Percentiles rank a stretch among this genome's conserved stretches.
These are phyloP conservation scores for Arthonia radiata DNA, from an alignment of 495 filamentous ascomycete genomes.

Conservation along the genomic window DNA sequence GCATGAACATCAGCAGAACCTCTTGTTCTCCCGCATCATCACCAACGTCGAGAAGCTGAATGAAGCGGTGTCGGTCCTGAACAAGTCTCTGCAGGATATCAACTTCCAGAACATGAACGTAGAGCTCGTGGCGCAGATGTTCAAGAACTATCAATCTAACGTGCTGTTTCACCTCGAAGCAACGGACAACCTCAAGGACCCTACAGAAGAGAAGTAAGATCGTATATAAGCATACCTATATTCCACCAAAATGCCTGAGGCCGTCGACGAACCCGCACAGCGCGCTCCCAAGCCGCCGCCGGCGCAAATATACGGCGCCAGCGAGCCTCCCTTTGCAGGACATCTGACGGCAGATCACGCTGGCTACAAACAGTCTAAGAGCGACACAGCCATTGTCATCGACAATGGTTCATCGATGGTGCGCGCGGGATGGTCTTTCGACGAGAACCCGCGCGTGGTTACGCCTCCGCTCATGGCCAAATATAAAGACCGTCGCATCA, in stretches of 20 bases:
- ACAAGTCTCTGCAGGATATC: slow-evolving; percentile 82
- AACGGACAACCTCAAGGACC: slow-evolving; percentile 66
- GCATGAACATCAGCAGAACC: slow-evolving; percentile 89
- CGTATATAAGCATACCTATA: slow-evolving; percentile 1
- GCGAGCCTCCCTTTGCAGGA: slow-evolving; percentile 58
- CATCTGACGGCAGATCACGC: slow-evolving; percentile 36
- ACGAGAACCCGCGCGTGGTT: slow-evolving; percentile 47
- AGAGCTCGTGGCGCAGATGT: slow-evolving; percentile 95
- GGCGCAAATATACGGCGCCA: slow-evolving; percentile 25
- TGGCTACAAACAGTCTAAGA: slow-evolving; percentile 26
- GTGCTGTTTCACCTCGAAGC: slow-evolving; percentile 93
- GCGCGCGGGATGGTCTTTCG: slow-evolving; percentile 88
- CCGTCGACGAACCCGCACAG: slow-evolving; percentile 6
- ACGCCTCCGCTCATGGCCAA: slow-evolving; percentile 78
- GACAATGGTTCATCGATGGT: slow-evolving; percentile 93
- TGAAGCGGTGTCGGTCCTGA: slow-evolving; percentile 75
- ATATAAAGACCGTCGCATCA: slow-evolving; percentile 79
- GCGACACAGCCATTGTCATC: slow-evolving; percentile 65
- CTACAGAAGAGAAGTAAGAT: slow-evolving; percentile 22
- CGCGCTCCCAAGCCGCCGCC: slow-evolving; percentile 20
- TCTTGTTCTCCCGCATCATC: slow-evolving; percentile 84
- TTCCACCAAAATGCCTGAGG: slow-evolving; percentile 4
- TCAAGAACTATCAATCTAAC: slow-evolving; percentile 98
- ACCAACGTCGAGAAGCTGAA: slow-evolving; percentile 98
- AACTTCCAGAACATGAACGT: slow-evolving; percentile 97